Base-by-base conservation (phyloP, 2,329 filamentous ascomycete genomes). In the Davidsoniella australis region DNA sequence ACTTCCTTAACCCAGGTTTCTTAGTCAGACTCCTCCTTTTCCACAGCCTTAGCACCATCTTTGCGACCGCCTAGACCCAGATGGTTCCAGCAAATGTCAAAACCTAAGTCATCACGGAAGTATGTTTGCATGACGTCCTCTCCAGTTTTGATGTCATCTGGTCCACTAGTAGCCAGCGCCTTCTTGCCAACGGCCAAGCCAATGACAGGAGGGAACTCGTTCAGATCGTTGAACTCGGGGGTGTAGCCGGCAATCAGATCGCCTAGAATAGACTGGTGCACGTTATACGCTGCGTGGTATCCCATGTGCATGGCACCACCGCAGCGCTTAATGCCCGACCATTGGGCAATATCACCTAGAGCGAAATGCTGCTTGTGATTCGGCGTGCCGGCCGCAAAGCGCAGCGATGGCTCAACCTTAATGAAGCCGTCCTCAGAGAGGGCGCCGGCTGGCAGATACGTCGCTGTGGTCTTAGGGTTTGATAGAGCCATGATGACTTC, bases 301-400 rank as follows among this genome's bases (percentile, higher is more conserved):
- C 82, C 84, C 68, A 80, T 78, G 58, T 82, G 75, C 72, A 88
- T 84, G 33, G 84, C 84, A 14, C 70, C 75, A 20, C 84, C 83
- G 57, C 80, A 85, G 41, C 84, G 79, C 67, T 86, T 88, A 65
- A 89, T 86, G 41, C 82, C 83, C 0, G 79, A 73, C 83, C 84
- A 88, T 44, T 68, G 66, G 29, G 72, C 73, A 14, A 83, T 66
- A 59, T 89, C 84, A 14, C 84, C 84, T 20, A 76, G 69, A 10
- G 78, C 82, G 57, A 80, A 82, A 61, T 88, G 83, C 24, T 64
- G 62, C 0, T 66, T 64, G 10, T 73, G 63, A 54, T 85, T 80
- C 4, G 77, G 68, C 0, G 75, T 66, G 0, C 64, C 64, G 1
- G 64, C 56, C 1, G 68, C 62, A 60, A 83, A 78, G 23, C 36